Conservation (phyloP, 805 yeast genomes). For the Wickerhamiella brachini region DNA sequence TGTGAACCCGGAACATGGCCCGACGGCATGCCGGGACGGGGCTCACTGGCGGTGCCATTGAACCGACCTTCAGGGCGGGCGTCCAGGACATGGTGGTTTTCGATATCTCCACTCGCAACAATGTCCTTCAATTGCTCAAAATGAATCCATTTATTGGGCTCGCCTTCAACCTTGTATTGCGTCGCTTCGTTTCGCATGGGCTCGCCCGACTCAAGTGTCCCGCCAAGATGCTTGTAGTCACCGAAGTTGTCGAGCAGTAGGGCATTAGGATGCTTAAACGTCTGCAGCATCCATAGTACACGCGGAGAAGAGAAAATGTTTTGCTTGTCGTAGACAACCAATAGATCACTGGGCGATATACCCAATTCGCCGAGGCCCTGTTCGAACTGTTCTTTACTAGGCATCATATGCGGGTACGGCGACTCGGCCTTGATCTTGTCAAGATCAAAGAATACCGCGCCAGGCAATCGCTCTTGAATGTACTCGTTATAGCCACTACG, state of each 20-base stretch:
- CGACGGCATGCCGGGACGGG: slow-evolving; percentile 72
- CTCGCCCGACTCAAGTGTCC: slow-evolving; percentile 31
- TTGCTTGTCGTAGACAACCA: slow-evolving; percentile 73
- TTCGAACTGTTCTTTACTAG: slow-evolving; percentile 43
- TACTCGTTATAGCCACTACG: slow-evolving; percentile 36
- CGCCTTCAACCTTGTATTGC: slow-evolving; percentile 19
- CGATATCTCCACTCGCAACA: slow-evolving; percentile 32
- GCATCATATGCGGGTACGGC: slow-evolving; percentile 85
- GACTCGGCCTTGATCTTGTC: slow-evolving; percentile 54
- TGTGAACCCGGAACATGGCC: slow-evolving; percentile 82
- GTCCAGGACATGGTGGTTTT: slow-evolving; percentile 47
- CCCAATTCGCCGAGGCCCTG: slow-evolving; percentile 26
- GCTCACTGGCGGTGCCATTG: slow-evolving; percentile 73
- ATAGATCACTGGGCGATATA: slow-evolving; percentile 31
- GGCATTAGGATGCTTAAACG: slow-evolving; percentile 64
- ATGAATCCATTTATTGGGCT: slow-evolving; percentile 22
- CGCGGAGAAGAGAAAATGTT: slow-evolving; percentile 85
- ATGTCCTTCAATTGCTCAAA: slow-evolving; percentile 54
- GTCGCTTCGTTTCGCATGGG: slow-evolving; percentile 12
- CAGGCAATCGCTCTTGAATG: slow-evolving; percentile 42
- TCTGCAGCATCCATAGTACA: slow-evolving; percentile 77
- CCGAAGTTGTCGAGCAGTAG: slow-evolving; percentile 57
- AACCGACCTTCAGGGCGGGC: slow-evolving; percentile 70
- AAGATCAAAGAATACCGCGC: slow-evolving; percentile 64
- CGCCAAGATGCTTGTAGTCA: slow-evolving; percentile 34